Conservation (phyloP, 495 filamentous ascomycete species). For the Poronia punctata region DNA sequence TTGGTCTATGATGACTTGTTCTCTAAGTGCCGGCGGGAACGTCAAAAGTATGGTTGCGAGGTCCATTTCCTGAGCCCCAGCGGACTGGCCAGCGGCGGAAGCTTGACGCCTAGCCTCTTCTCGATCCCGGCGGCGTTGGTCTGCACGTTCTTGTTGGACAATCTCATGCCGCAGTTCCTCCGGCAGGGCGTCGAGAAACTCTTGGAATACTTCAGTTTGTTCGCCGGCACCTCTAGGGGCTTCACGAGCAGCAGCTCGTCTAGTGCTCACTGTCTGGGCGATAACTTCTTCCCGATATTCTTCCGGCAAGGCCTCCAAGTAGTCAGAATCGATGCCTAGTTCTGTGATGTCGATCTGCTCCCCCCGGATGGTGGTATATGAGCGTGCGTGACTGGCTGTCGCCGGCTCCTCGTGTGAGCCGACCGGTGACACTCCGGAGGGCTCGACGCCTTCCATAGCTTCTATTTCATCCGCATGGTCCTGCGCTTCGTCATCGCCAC, state of each 20-base stretch:
- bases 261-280: slow-evolving; percentile 73
- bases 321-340: slow-evolving; percentile 88
- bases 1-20: slow-evolving; percentile 82
- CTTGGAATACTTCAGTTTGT: slow-evolving; percentile 82
- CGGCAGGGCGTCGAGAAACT: slow-evolving; percentile 91
- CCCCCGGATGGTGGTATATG: slow-evolving; percentile 75
- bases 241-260: slow-evolving; percentile 67
- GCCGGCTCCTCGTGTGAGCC: slow-evolving; percentile 26
- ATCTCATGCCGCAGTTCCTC: slow-evolving; percentile 85
- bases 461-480: slow-evolving; percentile 34
- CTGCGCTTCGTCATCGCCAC: slow-evolving; percentile 10
- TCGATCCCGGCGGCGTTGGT: slow-evolving; percentile 82
- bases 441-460: slow-evolving; percentile 85
- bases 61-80: slow-evolving; percentile 78
- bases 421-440: slow-evolving; percentile 31
- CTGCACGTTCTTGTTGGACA: slow-evolving; percentile 78
- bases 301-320: slow-evolving; percentile 88
- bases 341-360: slow-evolving; percentile 84
- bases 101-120: slow-evolving; percentile 58
- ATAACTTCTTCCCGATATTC: slow-evolving; percentile 94
- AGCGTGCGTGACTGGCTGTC: slow-evolving; percentile 40
- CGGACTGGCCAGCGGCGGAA: slow-evolving; percentile 43
- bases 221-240: slow-evolving; percentile 58
- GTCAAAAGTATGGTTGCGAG: slow-evolving; percentile 86
- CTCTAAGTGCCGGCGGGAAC: slow-evolving; percentile 75